Evolutionary conservation across 1,284 basidiomycete species (phyloP), one percentile per base, ranked within the genome.

Genomic region (Pholiota adiposa): DNA sequence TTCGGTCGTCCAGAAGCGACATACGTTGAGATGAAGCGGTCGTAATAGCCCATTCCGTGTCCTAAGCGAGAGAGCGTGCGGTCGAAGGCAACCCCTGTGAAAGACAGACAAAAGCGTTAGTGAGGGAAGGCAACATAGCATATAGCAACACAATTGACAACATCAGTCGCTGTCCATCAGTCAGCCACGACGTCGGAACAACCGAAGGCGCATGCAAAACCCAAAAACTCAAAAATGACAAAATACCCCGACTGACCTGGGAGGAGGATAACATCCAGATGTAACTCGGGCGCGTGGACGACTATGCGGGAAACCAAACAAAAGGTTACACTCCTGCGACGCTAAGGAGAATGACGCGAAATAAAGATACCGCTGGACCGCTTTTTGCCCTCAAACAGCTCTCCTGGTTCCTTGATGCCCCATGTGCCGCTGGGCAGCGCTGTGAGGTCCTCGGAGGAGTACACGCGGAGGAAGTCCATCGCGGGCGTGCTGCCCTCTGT

Each of bases 1-100:
- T 73, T 74, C 12, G 73, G 72, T 54, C 75, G 73, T 25, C 75
- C 73, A 57, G 68, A 68, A 14, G 75, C 67, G 25, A 76, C 70
- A 63, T 90, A 90, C 0, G 77, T 71, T 8, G 84, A 74, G 44
- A 93, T 78, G 73, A 90, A 92, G 21, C 80, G 78, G 73, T 93
- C 90, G 67, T 93, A 93, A 73, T 89, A 92, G 5, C 91, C 90
- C 72, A 90, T 92, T 38, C 90, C 90, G 67, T 92, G 89, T 5
- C 90, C 91, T 23, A 93, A 79, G 33, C 90, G 86, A 55, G 85
- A 85, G 59, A 88, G 71, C n/a, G 81, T 80, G 51, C 74, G 77
- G 73, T 92, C 90, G 66, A 92, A 93, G n/a, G 88, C 90, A 53
- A 93, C 83, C 33, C 88, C 90, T 90, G 54, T 38, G 12, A 38